Evolutionary conservation across 768 basidiomycete species (phyloP).

Genomic region (Mycena albidolilacea): DNA sequence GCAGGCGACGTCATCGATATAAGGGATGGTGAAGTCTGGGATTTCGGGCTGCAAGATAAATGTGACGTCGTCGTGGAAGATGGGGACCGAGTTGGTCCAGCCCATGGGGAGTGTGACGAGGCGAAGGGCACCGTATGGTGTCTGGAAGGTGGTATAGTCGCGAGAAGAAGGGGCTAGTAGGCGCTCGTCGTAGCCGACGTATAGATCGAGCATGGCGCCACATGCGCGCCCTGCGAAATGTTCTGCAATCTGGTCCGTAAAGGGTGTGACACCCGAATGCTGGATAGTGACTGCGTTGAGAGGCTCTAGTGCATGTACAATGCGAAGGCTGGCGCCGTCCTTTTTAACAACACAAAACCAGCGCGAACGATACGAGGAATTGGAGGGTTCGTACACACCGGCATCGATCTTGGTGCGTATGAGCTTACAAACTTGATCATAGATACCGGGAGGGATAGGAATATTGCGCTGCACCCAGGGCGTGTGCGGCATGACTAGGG

Average conservation of each 20-base stretch:
- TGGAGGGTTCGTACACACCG: conserved; percentile 25
- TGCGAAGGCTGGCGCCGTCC: conserved; percentile 34
- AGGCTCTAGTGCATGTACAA: conserved; percentile 42
- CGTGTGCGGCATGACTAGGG: conserved; percentile 38
- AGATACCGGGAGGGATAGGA: conserved; percentile 43
- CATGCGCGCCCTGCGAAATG: not conserved
- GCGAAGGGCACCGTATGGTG: no score
- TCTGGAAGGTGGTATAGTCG: conserved; percentile 51
- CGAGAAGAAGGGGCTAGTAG: conserved; percentile 42
- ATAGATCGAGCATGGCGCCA: conserved; percentile 39
- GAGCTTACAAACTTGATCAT: conserved; percentile 28
- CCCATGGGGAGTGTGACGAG: no score
- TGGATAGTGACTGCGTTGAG: conserved; percentile 26
- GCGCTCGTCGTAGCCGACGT: conserved; percentile 47
- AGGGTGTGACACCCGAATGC: no score
- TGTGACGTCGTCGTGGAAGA: no score
- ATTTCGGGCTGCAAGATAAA: conserved; percentile 5
- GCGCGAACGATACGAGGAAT: no score
- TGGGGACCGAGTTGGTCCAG: no score
- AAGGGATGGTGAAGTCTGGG: conserved; percentile 30
- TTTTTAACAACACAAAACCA: conserved; percentile 24
- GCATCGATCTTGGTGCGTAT: conserved; percentile 23
- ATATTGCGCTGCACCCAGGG: conserved; percentile 24
- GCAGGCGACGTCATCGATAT: conserved; percentile 33
- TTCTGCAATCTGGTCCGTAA: no score